These are phyloP conservation scores for Corinectria fuckeliana DNA, from an alignment of 2,329 filamentous ascomycete species.

Conservation along the genomic window DNA sequence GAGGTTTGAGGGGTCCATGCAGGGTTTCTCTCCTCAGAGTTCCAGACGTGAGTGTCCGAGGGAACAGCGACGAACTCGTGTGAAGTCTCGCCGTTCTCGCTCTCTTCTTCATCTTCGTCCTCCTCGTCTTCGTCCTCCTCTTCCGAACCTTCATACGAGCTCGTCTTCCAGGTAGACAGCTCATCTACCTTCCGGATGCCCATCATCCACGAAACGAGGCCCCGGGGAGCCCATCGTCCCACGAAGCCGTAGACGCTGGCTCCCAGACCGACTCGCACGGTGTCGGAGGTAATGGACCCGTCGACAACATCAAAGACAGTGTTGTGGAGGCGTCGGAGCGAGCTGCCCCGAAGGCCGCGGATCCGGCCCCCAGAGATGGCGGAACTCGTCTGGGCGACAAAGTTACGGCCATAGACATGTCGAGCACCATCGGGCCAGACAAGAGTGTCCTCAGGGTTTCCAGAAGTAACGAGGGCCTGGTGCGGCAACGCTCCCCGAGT, in stretches of 20 bases:
- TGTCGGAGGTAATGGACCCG: conserved; percentile 63
- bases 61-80: conserved; percentile 61
- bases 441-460: conserved; percentile 55
- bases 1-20: conserved; percentile 50
- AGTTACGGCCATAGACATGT: conserved; percentile 68
- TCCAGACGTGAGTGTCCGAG: conserved; percentile 50
- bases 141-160: conserved; percentile 47
- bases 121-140: conserved; percentile 45
- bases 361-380: conserved; percentile 63
- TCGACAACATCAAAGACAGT: conserved; percentile 90
- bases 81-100: conserved; percentile 38
- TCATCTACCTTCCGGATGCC: conserved; percentile 71
- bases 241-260: conserved; percentile 85
- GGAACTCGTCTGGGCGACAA: conserved; percentile 60
- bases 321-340: conserved; percentile 80
- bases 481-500: conserved; percentile 43
- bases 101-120: conserved; percentile 46
- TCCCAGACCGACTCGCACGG: conserved; percentile 83
- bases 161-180: conserved; percentile 60
- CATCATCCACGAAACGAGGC: conserved; percentile 93
- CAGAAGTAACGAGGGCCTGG: conserved; percentile 50
- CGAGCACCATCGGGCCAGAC: conserved; percentile 69
- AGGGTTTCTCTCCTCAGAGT: conserved; percentile 50
- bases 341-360: conserved; percentile 70
- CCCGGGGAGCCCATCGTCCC: conserved; percentile 77